Base-by-base conservation (phyloP, 345 rosid genomes). In the Odontarrhena argentea region DNA sequence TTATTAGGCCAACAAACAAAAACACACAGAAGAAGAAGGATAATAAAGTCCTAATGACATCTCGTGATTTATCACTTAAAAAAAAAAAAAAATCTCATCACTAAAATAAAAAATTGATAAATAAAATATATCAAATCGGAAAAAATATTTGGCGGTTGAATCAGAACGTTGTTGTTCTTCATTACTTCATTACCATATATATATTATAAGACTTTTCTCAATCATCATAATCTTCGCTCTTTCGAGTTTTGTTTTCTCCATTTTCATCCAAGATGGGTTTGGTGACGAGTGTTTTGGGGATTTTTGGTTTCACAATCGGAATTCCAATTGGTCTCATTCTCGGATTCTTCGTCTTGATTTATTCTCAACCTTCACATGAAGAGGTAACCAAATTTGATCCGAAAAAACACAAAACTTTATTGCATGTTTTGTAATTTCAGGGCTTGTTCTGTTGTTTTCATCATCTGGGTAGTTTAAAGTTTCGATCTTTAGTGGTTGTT, bases 291-390 rank as follows among this genome's bases (percentile, higher is more conserved):
- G 64, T 87, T 3, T 40, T 85, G 67, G 95, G 90, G 36, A 52
- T 84, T 41, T 3, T 87, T 41, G 97, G 97, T 60, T 87, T 87
- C 76, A 82, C 58, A 24, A 74, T 87, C 72, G 97, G 97, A 59
- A 67, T 87, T 69, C 86, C 92, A 26, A 24, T 84, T 26, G 97
- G 97, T 30, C 83, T 90, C 51, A 8, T 82, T 59, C n/a, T 81
- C 14, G 97, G 97, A 1, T 90, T 90, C 84, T 74, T 72, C 68
- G 59, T 81, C 74, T 82, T 87, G 75, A 24, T 90, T 14, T 87
- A 87, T 67, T 87, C 92, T 25, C 73, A 79, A 9, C 95, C 97
- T 12, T 26, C 63, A 12, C 69, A 74, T 46, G 65, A 82, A 2
- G 59, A 87, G 94, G 96, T 89, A 79, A 66, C 3, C 42, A 38